Conservation (phyloP, 352 stramenopile genomes). For the Phytophthora crassamura region DNA sequence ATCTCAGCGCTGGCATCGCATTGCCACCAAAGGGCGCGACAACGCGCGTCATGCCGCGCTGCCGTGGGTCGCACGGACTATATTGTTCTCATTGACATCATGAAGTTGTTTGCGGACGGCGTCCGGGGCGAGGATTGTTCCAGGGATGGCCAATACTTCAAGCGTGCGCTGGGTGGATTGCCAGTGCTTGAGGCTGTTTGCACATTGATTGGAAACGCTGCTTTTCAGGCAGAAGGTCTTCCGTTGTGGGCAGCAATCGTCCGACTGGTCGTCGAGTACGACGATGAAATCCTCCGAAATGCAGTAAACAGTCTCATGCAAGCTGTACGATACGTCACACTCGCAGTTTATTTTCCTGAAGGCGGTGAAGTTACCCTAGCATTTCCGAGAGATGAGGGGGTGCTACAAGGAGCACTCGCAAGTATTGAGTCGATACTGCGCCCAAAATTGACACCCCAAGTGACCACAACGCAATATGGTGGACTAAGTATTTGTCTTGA, state of each 20-base stretch:
- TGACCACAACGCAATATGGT: background rate
- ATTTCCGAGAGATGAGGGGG: conserved; percentile 26
- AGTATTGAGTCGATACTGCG: conserved; percentile 37
- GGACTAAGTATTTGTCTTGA: background rate
- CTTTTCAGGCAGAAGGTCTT: conserved; percentile 45
- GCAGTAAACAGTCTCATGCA: conserved; percentile 61
- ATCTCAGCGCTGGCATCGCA: conserved; percentile 55
- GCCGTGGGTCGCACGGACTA: conserved; percentile 43
- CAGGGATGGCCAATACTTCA: conserved; percentile 38
- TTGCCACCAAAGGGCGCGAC: conserved; percentile 48
- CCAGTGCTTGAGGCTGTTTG: conserved; percentile 59
- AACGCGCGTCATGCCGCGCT: conserved; percentile 9
- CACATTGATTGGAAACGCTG: conserved; percentile 35
- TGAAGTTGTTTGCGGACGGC: conserved; percentile 40
- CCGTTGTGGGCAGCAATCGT: conserved; percentile 50
- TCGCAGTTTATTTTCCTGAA: conserved; percentile 49
- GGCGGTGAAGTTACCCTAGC: conserved; percentile 33
- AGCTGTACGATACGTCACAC: conserved; percentile 51
- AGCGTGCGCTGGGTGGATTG: conserved; percentile 41
- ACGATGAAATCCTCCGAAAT: conserved; percentile 52
- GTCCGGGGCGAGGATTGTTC: conserved; percentile 2
- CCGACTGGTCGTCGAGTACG: conserved; percentile 39
- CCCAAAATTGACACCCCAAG: conserved; percentile 3
- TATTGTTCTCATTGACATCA: conserved; percentile 47
- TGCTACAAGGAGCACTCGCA: conserved; percentile 37